These are phyloP conservation scores for Agaricus subrufescens DNA, from an alignment of 768 basidiomycete species.

Conservation along the genomic window DNA sequence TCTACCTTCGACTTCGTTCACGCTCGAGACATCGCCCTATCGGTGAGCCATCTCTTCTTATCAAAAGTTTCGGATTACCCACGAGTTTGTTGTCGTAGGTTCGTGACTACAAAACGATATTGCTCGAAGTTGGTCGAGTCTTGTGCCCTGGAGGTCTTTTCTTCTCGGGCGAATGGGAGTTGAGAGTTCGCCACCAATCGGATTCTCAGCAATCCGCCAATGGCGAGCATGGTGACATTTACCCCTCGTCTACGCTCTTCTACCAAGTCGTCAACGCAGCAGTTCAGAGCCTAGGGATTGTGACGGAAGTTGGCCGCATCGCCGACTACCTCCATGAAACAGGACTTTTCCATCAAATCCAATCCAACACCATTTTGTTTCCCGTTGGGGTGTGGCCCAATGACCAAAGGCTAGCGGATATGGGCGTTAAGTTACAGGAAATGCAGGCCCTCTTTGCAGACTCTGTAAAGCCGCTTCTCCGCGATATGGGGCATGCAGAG, in stretches of 20 bases:
- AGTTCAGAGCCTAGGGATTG: conserved; percentile 31
- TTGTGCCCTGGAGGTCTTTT: conserved; percentile 71
- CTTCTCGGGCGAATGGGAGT: conserved; percentile 57
- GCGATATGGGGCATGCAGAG: conserved; percentile 30
- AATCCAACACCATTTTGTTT: conserved; percentile 29
- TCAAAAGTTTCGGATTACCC: background rate
- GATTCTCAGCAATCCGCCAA: conserved; percentile 13
- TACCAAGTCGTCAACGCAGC: conserved; percentile 32
- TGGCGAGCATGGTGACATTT: conserved; percentile 34
- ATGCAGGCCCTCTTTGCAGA: conserved; percentile 38
- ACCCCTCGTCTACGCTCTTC: conserved; percentile 36
- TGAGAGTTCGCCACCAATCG: conserved; percentile 35
- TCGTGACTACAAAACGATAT: conserved; percentile 43
- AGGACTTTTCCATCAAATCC: conserved; percentile 38
- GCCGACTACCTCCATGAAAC: conserved; percentile 30
- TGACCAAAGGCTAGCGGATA: conserved; percentile 23
- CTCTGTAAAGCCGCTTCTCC: conserved; percentile 45
- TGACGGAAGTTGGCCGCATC: conserved; percentile 31
- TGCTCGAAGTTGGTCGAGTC: conserved; percentile 58
- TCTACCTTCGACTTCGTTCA: conserved; percentile 66
- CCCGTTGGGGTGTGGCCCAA: conserved; percentile 56
- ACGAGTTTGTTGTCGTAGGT: conserved; percentile 34
- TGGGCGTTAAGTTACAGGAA: conserved; percentile 40
- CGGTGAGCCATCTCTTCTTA: conserved; percentile 36
- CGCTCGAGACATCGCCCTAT: conserved; percentile 54